Evolutionary conservation across 352 stramenopile genomes (phyloP), one percentile per base, ranked within the genome.

Genomic region (Pythium periplocum): DNA sequence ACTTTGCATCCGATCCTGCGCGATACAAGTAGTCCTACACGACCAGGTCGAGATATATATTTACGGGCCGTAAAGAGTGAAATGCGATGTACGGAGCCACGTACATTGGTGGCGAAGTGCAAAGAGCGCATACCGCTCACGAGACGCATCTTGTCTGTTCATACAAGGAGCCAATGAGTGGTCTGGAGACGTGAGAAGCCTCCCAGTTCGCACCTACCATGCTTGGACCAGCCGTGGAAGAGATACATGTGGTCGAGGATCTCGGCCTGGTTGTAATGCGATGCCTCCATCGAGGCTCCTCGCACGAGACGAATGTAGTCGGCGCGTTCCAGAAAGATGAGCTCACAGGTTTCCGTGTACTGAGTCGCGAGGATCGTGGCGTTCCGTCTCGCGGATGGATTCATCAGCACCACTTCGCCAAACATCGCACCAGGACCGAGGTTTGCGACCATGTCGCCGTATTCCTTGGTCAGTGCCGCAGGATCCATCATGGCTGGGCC

Each of bases 181-280:
- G 30, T 9, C 17, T 3, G 46, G 17, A 50, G 6, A 48, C 12
- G 12, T 7, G 9, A n/a, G 34, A 47, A 12, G 38, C 0, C 7
- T 42, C 38, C 1, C 38, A 1, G 7, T 17, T 4, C 33, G 45
- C 8, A 17, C 55, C 47, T 53, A 87, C 79, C 79, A 51, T 82
- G 75, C 44, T 86, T 90, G 36, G 73, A 62, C 79, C 77, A 90
- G 45, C 75, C 64, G 37, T 78, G 68, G 51, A 90, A 90, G 12
- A 90, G 62, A 12, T 68, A 70, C 75, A 90, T 90, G 46, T 82
- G 68, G 50, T 90, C 79, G 9, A 90, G 73, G 26, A 90, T 77
- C 51, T 88, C 77, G 9, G 75, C 77, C 38, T 88, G 80, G 43
- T 86, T 85, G 62, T 87, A 88, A 46, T 88, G 79, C 35, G 79